A percentile compares a stretch with the other conserved stretches of the same genome.
phyloP scores from a whole-genome alignment of 805 yeast species.

The Barnettozyma sp. region DNA sequence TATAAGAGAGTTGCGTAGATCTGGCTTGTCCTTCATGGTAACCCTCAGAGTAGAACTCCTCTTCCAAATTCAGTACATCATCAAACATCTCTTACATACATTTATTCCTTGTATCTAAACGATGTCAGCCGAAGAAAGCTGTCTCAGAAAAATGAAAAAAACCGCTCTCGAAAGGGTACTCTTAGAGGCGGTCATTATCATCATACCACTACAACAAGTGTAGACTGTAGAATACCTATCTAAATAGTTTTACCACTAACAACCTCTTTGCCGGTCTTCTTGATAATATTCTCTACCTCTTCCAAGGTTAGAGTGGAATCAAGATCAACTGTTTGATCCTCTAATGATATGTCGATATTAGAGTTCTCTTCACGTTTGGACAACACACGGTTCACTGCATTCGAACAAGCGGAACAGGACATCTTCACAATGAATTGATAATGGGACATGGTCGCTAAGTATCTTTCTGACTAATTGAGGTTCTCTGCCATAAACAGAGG shows the following conservation, averaged over 20 bases:
- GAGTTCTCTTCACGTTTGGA: slow-evolving; percentile 67
- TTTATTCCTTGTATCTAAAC: background rate
- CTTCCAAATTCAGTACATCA: slow-evolving; percentile 53
- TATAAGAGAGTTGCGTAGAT: slow-evolving; percentile 49
- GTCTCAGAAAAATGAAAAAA: background rate
- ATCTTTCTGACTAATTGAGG: background rate
- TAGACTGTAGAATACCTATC: too few species aligned
- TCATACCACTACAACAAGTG: too few species aligned
- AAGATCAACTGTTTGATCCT: slow-evolving; percentile 77
- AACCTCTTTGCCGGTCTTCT: slow-evolving; percentile 88
- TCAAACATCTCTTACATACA: slow-evolving; percentile 40
- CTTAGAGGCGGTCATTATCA: too few species aligned
- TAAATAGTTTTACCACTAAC: slow-evolving; percentile 49
- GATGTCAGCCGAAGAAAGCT: slow-evolving; percentile 29
- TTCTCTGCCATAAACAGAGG: background rate
- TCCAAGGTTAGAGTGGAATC: slow-evolving; percentile 62
- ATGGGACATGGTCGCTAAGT: slow-evolving; percentile 26
- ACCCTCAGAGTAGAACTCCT: slow-evolving; percentile 59
- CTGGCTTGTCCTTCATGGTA: slow-evolving; percentile 61
- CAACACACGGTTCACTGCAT: slow-evolving; percentile 76
- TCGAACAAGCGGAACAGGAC: slow-evolving; percentile 85
- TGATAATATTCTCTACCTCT: slow-evolving; percentile 69
- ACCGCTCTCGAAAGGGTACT: too few species aligned
- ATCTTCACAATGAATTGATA: slow-evolving; percentile 78
- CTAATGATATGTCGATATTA: slow-evolving; percentile 66